Percentiles rank a stretch among this genome's conserved stretches.
Evolutionary conservation across 116 monocot genomes (phyloP).

Genomic region (Zostera marina): DNA sequence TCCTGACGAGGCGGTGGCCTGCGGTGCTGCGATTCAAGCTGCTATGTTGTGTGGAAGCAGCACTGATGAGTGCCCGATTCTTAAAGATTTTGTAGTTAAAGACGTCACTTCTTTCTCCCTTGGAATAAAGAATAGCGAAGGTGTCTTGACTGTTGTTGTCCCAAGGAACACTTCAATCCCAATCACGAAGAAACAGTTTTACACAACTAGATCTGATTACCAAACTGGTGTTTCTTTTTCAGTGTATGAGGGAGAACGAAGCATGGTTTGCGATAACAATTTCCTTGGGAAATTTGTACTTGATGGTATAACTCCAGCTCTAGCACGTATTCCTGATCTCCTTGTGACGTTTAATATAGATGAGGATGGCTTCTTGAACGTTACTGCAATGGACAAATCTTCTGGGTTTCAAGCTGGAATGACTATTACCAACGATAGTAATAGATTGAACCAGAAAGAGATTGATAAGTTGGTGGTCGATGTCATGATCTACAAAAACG

Average conservation of each 20-base stretch:
- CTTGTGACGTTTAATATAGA: background rate
- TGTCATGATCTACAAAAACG: background rate
- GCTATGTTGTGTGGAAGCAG: background rate
- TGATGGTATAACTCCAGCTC: background rate
- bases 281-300: background rate
- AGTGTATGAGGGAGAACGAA: background rate
- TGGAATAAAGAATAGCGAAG: background rate
- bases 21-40: background rate
- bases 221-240: background rate
- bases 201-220: slow-evolving; percentile 1
- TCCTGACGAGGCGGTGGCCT: background rate
- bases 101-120: background rate
- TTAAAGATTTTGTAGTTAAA: background rate
- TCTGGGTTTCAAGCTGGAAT: background rate
- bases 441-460: background rate
- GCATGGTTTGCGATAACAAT: background rate
- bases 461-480: background rate
- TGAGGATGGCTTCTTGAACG: background rate
- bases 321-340: too few species aligned
- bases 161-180: slow-evolving; percentile 2
- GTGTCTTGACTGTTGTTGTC: background rate
- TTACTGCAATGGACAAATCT: background rate
- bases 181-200: background rate
- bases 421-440: background rate
- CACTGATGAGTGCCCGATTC: background rate